phyloP scores from a whole-genome alignment of 768 basidiomycete species.

The Exsudoporus frostii region DNA sequence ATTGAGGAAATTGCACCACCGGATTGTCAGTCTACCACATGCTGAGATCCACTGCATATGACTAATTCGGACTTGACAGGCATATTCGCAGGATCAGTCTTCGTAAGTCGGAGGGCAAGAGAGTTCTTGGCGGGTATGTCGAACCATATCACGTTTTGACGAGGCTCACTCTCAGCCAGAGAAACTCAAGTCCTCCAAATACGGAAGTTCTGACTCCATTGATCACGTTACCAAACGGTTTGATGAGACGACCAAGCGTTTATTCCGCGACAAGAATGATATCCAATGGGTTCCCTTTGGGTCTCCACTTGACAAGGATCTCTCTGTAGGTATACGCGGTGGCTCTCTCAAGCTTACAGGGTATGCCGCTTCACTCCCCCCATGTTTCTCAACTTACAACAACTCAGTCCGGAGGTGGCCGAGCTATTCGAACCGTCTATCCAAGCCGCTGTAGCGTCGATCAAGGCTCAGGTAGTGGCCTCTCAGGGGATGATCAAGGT shows the following conservation, averaged over 20 bases:
- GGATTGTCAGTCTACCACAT: constrained; percentile 52
- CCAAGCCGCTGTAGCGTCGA: constrained; percentile 65
- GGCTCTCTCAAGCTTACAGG: constrained; percentile 73
- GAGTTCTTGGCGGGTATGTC: constrained; percentile 64
- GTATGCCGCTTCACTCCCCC: constrained; percentile 37
- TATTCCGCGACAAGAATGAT: constrained; percentile 68
- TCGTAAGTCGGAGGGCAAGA: constrained; percentile 72
- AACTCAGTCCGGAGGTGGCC: constrained; percentile 48
- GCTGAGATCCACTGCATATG: neutral
- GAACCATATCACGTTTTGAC: neutral
- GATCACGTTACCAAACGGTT: constrained; percentile 80
- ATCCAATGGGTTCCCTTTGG: constrained; percentile 74
- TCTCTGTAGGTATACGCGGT: constrained; percentile 61
- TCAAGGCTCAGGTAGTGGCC: constrained; percentile 66
- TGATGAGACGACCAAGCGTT: constrained; percentile 78
- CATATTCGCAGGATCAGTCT: constrained; percentile 80
- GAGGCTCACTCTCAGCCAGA: constrained; percentile 38
- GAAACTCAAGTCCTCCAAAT: constrained; percentile 70
- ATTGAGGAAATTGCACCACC: constrained; percentile 84
- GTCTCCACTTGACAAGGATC: constrained; percentile 74
- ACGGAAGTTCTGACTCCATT: constrained; percentile 65
- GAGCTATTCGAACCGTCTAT: constrained; percentile 79
- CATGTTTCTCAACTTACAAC: constrained; percentile 1
- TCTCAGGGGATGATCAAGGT: constrained; percentile 69
- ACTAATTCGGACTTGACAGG: constrained; percentile 39